Conservation (phyloP, 805 yeast species). For the Candida easanensis region DNA sequence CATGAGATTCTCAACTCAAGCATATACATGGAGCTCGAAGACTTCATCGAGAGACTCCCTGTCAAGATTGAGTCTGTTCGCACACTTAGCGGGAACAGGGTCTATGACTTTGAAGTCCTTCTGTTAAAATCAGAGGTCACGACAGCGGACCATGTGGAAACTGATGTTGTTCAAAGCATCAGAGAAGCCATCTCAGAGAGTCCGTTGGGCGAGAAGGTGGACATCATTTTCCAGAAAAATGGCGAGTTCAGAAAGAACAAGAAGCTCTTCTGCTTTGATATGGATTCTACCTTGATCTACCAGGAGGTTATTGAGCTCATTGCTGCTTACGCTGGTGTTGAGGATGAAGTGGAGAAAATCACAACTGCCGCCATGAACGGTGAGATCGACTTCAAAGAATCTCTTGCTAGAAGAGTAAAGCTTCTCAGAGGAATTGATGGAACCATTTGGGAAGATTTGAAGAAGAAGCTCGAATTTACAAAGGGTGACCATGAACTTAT, state of each 20-base stretch:
- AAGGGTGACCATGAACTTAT: slow-evolving; percentile 80
- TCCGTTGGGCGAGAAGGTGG: slow-evolving; percentile 31
- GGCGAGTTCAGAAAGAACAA: slow-evolving; percentile 32
- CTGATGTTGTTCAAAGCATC: slow-evolving; percentile 10
- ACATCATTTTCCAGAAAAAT: slow-evolving; percentile 41
- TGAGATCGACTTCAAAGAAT: slow-evolving; percentile 85
- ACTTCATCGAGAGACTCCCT: slow-evolving; percentile 30
- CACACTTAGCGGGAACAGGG: slow-evolving; percentile 34
- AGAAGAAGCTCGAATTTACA: slow-evolving; percentile 68
- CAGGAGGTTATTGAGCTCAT: slow-evolving; percentile 97
- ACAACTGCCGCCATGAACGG: slow-evolving; percentile 97
- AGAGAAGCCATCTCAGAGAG: slow-evolving; percentile 14
- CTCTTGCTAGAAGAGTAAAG: slow-evolving; percentile 69
- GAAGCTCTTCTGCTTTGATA: slow-evolving; percentile 83
- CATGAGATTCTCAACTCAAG: slow-evolving; percentile 21
- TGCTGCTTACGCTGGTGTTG: slow-evolving; percentile 92
- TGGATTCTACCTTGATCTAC: slow-evolving; percentile 95
- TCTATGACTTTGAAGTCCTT: slow-evolving; percentile 34
- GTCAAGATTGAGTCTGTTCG: slow-evolving; percentile 28
- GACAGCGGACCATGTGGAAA: slow-evolving; percentile 18
- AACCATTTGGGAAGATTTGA: slow-evolving; percentile 75
- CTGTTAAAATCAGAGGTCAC: slow-evolving; percentile 17
- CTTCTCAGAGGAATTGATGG: slow-evolving; percentile 82
- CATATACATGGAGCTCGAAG: slow-evolving; percentile 23
- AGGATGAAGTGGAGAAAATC: slow-evolving; percentile 79